phyloP scores from a whole-genome alignment of 371 early-diverging fungal species.

The Aphelidium insulamus region DNA sequence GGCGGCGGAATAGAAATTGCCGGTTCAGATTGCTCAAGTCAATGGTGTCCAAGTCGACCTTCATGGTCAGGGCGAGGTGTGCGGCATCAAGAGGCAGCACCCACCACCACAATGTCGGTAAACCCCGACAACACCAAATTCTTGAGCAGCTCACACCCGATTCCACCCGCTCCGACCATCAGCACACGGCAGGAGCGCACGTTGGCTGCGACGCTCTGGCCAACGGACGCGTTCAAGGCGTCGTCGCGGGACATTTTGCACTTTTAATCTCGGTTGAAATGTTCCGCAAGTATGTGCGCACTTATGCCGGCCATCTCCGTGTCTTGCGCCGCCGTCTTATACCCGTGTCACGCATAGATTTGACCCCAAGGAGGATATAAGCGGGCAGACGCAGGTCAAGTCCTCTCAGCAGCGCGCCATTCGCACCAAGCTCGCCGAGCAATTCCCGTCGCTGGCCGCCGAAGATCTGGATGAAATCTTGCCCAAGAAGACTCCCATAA shows the following conservation, averaged over 20 bases:
- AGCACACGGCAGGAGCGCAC: constrained; percentile 30
- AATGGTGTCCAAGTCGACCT: constrained; percentile 95
- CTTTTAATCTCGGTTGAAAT: too few relatives aligned
- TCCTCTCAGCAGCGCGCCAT: constrained; percentile 76
- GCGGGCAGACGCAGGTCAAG: constrained; percentile 69
- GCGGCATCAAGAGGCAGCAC: constrained; percentile 1
- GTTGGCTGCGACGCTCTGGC: too few relatives aligned
- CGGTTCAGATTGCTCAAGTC: constrained; percentile 96
- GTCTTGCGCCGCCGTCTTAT: too few relatives aligned
- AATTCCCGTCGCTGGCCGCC: constrained; percentile 62
- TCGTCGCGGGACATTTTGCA: too few relatives aligned
- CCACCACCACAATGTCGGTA: constrained; percentile 48
- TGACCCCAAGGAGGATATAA: constrained; percentile 46
- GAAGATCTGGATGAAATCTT: constrained; percentile 73
- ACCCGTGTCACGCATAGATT: too few relatives aligned
- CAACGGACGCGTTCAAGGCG: too few relatives aligned
- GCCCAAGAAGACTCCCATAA: constrained; percentile 72
- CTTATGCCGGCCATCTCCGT: too few relatives aligned
- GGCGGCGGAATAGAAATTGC: constrained; percentile 87
- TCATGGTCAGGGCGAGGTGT: not conserved
- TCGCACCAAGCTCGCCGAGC: constrained; percentile 58
- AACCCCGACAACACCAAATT: constrained; percentile 79
- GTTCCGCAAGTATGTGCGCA: too few relatives aligned
- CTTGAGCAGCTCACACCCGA: constrained; percentile 97
- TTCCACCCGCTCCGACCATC: constrained; percentile 88